A percentile compares a stretch with the other conserved stretches of the same genome.
phyloP scores from a whole-genome alignment of 2,329 filamentous ascomycete species.

The Nemania bipapillata region DNA sequence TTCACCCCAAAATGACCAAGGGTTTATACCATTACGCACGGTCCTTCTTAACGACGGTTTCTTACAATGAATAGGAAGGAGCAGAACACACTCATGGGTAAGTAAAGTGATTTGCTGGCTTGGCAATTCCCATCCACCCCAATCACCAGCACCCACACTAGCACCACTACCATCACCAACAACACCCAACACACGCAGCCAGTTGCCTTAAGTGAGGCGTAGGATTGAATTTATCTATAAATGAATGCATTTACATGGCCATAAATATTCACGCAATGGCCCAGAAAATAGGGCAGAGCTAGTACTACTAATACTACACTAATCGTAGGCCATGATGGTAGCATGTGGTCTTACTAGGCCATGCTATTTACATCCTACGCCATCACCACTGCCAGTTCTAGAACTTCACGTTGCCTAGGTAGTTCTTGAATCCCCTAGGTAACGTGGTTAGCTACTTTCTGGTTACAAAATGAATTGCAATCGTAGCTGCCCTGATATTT shows the following conservation, averaged over 20 bases:
- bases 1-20: background rate
- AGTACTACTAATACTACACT: too few relatives aligned
- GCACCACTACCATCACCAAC: background rate
- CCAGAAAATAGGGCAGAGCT: background rate
- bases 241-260: background rate
- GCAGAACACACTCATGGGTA: conserved; percentile 47
- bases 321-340: background rate
- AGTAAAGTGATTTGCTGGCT: too few relatives aligned
- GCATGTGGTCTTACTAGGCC: too few relatives aligned
- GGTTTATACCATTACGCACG: background rate
- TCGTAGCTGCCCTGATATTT: background rate
- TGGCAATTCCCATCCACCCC: background rate
- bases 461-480: background rate
- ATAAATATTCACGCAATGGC: background rate
- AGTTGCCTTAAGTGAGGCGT: background rate
- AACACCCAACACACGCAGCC: background rate
- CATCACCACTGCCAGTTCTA: too few relatives aligned
- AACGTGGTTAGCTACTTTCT: background rate
- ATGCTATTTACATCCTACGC: background rate
- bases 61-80: conserved; percentile 47
- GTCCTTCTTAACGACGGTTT: background rate
- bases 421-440: background rate
- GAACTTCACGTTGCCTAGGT: too few relatives aligned
- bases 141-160: background rate
- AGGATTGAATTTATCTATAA: too few relatives aligned